Base-by-base conservation (phyloP, 225 moss, liverwort and hornwort genomes). In the Lunularia cruciata region DNA sequence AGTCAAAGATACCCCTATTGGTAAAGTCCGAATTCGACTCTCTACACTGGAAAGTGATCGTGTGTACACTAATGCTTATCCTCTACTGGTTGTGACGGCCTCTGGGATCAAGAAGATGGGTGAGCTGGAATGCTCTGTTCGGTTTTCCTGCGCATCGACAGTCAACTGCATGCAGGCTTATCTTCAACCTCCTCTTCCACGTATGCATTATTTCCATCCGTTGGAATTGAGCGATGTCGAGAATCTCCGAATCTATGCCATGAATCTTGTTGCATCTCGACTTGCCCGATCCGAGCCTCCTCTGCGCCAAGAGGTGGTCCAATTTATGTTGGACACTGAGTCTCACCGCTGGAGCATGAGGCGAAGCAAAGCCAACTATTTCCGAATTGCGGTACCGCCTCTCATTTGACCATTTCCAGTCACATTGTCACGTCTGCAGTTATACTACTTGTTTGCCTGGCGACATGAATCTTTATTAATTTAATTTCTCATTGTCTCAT, bases 41-140 rank as follows among this genome's bases (percentile, higher is more conserved):
- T 95, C 95, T 9, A 95, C 95, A 0, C 47, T 95, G 13, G 95
- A 95, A 79, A 90, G 95, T 62, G 90, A 95, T 51, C 82, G 95
- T 2, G 95, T 90, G 12, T 95, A 95, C 63, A 92, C 95, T 0
- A 95, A 92, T 55, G 67, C 87, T 1, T 95, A 95, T 48, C 95
- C 95, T 1, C 60, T 95, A 23, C 80, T 95, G 37, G 90, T 90
- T 0, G 90, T 95, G 5, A 95, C 95, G 22, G 88, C 95, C 0
- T 84, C 90, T 30, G 95, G 95, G n/a, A 92, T 95, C 48, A 95
- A 90, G 81, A 95, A 92, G 52, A 88, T 88, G 88, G 95, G 95
- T 22, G 95, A 95, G 72, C 64, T 95, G 64, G 92, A 95, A 65
- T 64, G 85, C 1, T 92, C 95, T 3, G 87, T 95, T 19, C 74